These are phyloP conservation scores for Rhodotorula sp. DNA, from an alignment of 1,284 basidiomycete species.

Conservation along the genomic window DNA sequence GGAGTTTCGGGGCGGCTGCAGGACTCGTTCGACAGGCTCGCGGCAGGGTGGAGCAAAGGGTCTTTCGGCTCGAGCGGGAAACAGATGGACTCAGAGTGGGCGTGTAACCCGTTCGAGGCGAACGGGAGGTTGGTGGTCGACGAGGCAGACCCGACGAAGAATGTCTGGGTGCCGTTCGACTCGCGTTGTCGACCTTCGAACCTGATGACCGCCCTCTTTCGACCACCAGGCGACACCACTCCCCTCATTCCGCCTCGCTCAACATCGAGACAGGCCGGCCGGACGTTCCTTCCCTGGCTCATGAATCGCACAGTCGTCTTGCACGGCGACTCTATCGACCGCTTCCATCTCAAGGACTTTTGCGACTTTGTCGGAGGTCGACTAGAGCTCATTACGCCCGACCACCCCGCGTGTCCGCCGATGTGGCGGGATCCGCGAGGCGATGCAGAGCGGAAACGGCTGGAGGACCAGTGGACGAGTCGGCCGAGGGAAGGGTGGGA, in stretches of 20 bases:
- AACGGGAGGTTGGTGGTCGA: constrained; percentile 35
- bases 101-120: constrained; percentile 35
- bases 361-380: constrained; percentile 36
- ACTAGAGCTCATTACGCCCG: constrained; percentile 20
- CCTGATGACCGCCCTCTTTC: constrained; percentile 24
- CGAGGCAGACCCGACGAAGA: constrained; percentile 8
- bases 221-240: constrained; percentile 8
- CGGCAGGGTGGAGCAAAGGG: constrained; percentile 1
- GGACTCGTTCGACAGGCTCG: constrained; percentile 22
- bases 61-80: background rate
- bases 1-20: background rate
- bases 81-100: constrained; percentile 13
- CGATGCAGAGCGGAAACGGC: constrained; percentile 4
- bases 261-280: background rate
- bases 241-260: constrained; percentile 20
- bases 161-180: constrained; percentile 35
- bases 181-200: constrained; percentile 25
- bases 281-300: constrained; percentile 34
- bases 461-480: constrained; percentile 27
- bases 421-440: constrained; percentile 16
- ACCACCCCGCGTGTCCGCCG: constrained; percentile 27
- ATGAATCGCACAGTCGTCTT: constrained; percentile 37
- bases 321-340: constrained; percentile 42
- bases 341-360: constrained; percentile 41
- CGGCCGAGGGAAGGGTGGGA: constrained; percentile 33